Conservation (phyloP, 176 grass and related monocot genomes). For the Bonia amplexicaulis region DNA sequence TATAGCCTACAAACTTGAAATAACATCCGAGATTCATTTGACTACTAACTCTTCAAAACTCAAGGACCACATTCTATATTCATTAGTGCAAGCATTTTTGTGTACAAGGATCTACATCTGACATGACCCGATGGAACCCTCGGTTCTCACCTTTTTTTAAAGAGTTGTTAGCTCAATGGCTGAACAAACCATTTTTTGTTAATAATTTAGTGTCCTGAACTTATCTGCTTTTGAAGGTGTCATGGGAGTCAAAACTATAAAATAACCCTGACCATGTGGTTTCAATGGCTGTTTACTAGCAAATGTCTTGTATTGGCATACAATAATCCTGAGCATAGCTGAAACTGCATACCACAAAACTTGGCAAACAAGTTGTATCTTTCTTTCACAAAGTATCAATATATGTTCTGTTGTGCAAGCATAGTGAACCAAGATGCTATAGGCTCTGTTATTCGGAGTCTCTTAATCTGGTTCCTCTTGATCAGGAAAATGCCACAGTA, state of each 20-base stretch:
- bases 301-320: not conserved
- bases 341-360: not conserved
- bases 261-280: not conserved
- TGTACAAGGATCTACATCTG: not conserved
- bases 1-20: not conserved
- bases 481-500: conserved; percentile 55
- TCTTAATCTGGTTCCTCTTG: conserved; percentile 25
- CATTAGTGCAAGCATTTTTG: not conserved
- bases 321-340: not conserved
- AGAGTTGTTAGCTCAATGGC: not conserved
- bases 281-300: too few relatives aligned
- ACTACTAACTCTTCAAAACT: not conserved
- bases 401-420: conserved; percentile 3
- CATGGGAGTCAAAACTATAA: not conserved
- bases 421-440: conserved; percentile 4
- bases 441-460: not conserved
- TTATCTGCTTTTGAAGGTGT: not conserved
- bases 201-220: too few relatives aligned
- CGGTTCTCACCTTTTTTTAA: not conserved
- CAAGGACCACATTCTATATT: too few relatives aligned
- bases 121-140: not conserved
- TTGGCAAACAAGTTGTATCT: not conserved
- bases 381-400: not conserved
- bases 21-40: not conserved
- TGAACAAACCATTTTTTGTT: not conserved